Conservation (phyloP, 306 rosid species). For the Crotalaria pallida region DNA sequence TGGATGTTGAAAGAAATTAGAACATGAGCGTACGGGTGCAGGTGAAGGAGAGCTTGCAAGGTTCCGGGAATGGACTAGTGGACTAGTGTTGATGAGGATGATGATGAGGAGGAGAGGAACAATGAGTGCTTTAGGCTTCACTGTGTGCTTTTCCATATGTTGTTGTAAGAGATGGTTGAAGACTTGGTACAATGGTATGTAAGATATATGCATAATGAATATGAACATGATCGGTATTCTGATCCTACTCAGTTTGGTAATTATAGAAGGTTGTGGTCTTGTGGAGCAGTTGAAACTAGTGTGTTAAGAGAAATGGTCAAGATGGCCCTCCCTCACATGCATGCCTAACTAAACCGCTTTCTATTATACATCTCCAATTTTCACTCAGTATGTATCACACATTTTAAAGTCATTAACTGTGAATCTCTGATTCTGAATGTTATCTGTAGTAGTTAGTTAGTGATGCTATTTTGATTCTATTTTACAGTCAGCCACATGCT, state of each 20-base stretch:
- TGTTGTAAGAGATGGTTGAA: not conserved
- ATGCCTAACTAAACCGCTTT: too few species aligned
- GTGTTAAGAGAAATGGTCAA: constrained; percentile 23
- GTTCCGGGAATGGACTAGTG: constrained; percentile 1
- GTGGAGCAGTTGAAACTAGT: constrained; percentile 31
- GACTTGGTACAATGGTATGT: not conserved
- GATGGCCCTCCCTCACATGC: constrained; percentile 25
- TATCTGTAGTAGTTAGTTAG: not conserved
- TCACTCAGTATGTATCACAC: not conserved
- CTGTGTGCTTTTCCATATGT: constrained; percentile 25
- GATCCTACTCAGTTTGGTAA: not conserved
- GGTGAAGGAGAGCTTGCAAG: constrained; percentile 36
- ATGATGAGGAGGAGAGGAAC: not conserved
- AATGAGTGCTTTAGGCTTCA: constrained; percentile 4
- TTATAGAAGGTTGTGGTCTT: constrained; percentile 11
- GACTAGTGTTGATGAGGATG: constrained; percentile 21
- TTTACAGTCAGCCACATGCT: constrained; percentile 6
- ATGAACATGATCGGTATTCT: too few species aligned
- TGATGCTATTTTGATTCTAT: not conserved
- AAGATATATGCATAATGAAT: not conserved
- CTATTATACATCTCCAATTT: not conserved
- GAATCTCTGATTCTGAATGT: not conserved
- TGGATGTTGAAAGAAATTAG: not conserved
- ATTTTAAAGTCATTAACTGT: not conserved
- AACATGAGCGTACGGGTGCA: constrained; percentile 37